phyloP scores from a whole-genome alignment of 768 basidiomycete genomes.

The Cystobasidium onofrii region DNA sequence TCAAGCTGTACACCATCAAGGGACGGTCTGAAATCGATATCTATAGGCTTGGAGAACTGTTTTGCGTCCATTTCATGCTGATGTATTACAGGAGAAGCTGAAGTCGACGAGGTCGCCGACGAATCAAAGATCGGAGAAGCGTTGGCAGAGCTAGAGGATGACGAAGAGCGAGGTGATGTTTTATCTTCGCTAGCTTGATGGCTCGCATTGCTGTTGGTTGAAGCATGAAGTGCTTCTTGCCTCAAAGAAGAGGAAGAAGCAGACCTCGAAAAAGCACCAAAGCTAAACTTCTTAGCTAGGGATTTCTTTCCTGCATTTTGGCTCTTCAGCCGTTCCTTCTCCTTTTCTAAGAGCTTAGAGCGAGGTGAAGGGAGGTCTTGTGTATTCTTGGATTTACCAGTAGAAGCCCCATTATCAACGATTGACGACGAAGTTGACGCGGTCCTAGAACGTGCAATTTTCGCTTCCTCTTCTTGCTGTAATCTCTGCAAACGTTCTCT shows the following conservation, averaged over 20 bases:
- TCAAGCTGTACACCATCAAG: conserved; percentile 36
- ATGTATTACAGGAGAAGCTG: conserved; percentile 22
- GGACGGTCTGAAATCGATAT: conserved; percentile 29
- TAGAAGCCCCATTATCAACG: background rate
- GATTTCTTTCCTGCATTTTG: conserved; percentile 9
- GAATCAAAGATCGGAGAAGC: conserved; percentile 20
- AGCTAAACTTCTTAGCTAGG: conserved; percentile 27
- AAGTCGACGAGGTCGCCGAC: conserved; percentile 25
- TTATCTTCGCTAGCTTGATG: background rate
- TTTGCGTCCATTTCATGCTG: background rate
- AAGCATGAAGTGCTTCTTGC: conserved; percentile 30
- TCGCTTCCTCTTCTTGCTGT: conserved; percentile 42
- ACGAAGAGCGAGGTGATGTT: conserved; percentile 5
- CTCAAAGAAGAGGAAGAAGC: conserved; percentile 32
- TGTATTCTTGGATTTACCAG: background rate
- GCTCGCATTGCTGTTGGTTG: background rate
- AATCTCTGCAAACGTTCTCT: conserved; percentile 37
- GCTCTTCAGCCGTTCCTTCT: conserved; percentile 38
- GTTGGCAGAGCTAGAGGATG: conserved; percentile 7
- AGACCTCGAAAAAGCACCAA: conserved; percentile 32
- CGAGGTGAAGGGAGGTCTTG: conserved; percentile 28
- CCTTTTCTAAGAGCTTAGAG: conserved; percentile 36
- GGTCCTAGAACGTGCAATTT: conserved; percentile 34
- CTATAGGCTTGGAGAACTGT: background rate
- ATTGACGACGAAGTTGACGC: conserved; percentile 45